Percentiles rank a stretch among this genome's conserved stretches.
phyloP scores from a whole-genome alignment of 805 yeast species.

The Teunomyces gatunensis region DNA sequence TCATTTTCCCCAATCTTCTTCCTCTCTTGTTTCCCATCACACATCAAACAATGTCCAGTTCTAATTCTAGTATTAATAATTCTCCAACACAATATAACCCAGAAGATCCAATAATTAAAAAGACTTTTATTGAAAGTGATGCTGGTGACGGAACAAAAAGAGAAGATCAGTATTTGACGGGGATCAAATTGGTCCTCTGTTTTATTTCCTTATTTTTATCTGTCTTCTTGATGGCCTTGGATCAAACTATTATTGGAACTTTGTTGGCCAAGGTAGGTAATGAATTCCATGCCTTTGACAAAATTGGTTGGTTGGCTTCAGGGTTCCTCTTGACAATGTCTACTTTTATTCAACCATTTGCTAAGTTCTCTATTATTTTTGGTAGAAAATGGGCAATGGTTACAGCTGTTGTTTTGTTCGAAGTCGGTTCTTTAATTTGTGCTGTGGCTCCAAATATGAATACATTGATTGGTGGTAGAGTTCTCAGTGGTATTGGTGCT shows the following conservation, averaged over 20 bases:
- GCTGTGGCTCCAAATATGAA: conserved; percentile 36
- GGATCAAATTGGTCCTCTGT: conserved; percentile 23
- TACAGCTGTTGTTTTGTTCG: conserved; percentile 23
- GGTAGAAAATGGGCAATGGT: conserved; percentile 34
- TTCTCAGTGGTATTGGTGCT: conserved; percentile 37
- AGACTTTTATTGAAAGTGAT: conserved; percentile 32
- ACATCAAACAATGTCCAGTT: background rate
- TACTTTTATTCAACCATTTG: conserved; percentile 35
- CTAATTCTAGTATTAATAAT: background rate
- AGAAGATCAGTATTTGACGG: conserved; percentile 36
- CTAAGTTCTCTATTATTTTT: conserved; percentile 34
- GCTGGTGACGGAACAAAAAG: conserved; percentile 43
- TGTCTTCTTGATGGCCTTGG: conserved; percentile 36
- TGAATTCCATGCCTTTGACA: conserved; percentile 31
- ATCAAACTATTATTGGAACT: conserved; percentile 39
- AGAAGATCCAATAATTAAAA: background rate
- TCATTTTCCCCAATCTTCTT: background rate
- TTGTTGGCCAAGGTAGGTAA: conserved; percentile 34
- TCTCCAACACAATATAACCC: background rate
- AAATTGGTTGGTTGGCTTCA: conserved; percentile 39
- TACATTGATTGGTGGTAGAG: conserved; percentile 41
- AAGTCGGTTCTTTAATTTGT: conserved; percentile 37
- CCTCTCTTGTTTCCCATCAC: background rate
- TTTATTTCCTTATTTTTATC: conserved; percentile 26
- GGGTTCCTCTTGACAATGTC: conserved; percentile 36